Conservation (phyloP, 495 filamentous ascomycete species). For the Penicillium mononematosum region DNA sequence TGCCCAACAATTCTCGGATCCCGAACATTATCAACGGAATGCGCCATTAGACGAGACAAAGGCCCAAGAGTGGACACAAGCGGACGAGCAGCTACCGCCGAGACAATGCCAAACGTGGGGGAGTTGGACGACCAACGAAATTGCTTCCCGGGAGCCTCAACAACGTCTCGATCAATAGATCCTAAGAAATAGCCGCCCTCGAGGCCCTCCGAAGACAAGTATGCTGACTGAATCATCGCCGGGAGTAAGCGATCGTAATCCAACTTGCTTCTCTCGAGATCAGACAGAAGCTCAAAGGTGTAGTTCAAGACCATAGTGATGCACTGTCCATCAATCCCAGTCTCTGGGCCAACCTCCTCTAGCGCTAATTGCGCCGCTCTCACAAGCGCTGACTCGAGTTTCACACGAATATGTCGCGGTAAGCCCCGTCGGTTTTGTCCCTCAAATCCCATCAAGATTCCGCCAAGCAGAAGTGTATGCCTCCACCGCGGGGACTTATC, state of each 20-base stretch:
- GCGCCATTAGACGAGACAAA: conserved; percentile 71
- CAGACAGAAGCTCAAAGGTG: conserved; percentile 70
- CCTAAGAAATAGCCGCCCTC: conserved; percentile 80
- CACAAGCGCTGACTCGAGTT: conserved; percentile 72
- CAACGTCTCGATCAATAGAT: conserved; percentile 72
- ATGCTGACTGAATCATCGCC: conserved; percentile 63
- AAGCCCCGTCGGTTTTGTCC: conserved; percentile 63
- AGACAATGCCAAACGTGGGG: conserved; percentile 55
- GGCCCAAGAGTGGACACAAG: conserved; percentile 75
- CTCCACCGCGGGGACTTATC: conserved; percentile 83
- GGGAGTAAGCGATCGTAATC: conserved; percentile 78
- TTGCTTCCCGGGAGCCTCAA: conserved; percentile 57
- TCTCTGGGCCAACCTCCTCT: conserved; percentile 46
- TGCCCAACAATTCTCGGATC: conserved; percentile 61
- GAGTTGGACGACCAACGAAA: conserved; percentile 71
- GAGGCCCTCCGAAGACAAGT: conserved; percentile 70
- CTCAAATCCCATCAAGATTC: conserved; percentile 80
- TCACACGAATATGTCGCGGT: conserved; percentile 60
- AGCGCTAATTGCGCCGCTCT: conserved; percentile 78
- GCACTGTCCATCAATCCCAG: conserved; percentile 58
- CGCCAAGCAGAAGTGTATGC: conserved; percentile 77
- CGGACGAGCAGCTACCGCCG: conserved; percentile 60
- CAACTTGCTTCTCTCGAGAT: conserved; percentile 53
- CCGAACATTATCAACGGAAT: conserved; percentile 64
- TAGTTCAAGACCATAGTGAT: conserved; percentile 76